A percentile compares a stretch with the other conserved stretches of the same genome.
Evolutionary conservation across 164 flowering plant genomes (phyloP).

Genomic region (Amborella trichopoda): DNA sequence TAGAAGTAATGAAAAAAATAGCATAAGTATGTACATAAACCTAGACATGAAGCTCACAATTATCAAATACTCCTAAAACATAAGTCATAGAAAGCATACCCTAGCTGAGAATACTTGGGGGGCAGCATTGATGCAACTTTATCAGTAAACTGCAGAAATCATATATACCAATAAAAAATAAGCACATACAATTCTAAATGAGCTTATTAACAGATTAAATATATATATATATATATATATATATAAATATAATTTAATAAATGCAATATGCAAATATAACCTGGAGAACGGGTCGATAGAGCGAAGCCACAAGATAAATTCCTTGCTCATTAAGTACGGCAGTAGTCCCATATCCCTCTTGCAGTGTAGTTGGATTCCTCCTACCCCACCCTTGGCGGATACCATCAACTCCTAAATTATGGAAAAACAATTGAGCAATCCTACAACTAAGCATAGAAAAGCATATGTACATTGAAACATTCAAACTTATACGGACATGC

Average conservation of each 20-base stretch:
- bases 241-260: background rate
- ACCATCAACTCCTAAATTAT: conserved; percentile 45
- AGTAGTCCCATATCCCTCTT: conserved; percentile 98
- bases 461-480: too few species aligned
- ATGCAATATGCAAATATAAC: conserved; percentile 18
- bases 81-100: conserved; percentile 51
- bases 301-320: conserved; percentile 87
- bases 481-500: too few species aligned
- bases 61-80: too few species aligned
- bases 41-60: too few species aligned
- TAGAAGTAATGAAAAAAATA: too few species aligned
- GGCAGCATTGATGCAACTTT: conserved; percentile 85
- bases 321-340: conserved; percentile 96
- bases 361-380: conserved; percentile 59
- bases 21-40: too few species aligned
- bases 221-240: background rate
- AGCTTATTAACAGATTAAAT: background rate
- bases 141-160: conserved; percentile 75
- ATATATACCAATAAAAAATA: background rate
- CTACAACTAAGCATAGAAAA: too few species aligned
- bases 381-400: conserved; percentile 89
- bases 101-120: conserved; percentile 72
- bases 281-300: conserved; percentile 92
- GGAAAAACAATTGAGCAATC: too few species aligned
- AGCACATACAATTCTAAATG: background rate